These are phyloP conservation scores for Trichoderma erinaceum DNA, from an alignment of 495 filamentous ascomycete species.

Conservation along the genomic window DNA sequence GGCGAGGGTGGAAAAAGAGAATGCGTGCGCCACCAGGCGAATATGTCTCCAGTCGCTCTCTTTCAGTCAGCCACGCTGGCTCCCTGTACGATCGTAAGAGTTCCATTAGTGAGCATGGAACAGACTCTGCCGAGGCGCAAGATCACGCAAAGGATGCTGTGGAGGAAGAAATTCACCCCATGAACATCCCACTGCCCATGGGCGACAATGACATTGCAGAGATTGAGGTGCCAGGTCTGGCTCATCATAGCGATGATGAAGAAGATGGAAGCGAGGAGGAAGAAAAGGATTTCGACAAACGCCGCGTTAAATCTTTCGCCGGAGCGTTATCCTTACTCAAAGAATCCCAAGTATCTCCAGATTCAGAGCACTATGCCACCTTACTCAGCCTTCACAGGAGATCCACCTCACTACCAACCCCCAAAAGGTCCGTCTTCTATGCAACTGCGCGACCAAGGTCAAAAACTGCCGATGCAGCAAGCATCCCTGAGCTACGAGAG, in stretches of 20 bases:
- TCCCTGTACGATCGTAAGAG: not conserved
- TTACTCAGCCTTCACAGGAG: not conserved
- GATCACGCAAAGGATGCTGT: slow-evolving; percentile 18
- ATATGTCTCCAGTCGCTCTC: slow-evolving; percentile 22
- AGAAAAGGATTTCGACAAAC: slow-evolving; percentile 4
- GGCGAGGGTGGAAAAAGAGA: slow-evolving; percentile 93
- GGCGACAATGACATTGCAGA: slow-evolving; percentile 64
- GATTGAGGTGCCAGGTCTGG: slow-evolving; percentile 64
- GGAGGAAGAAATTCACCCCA: slow-evolving; percentile 18
- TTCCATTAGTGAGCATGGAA: not conserved
- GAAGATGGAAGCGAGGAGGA: slow-evolving; percentile 46
- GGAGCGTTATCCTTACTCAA: not conserved
- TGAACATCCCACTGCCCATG: slow-evolving; percentile 57
- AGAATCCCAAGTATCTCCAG: not conserved
- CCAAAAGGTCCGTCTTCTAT: not conserved
- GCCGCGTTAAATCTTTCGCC: slow-evolving; percentile 26
- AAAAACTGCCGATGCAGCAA: slow-evolving; percentile 21
- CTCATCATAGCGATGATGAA: slow-evolving; percentile 52
- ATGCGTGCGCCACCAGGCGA: slow-evolving; percentile 48
- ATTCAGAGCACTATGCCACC: not conserved
- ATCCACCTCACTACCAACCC: slow-evolving; percentile 8
- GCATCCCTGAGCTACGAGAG: not conserved
- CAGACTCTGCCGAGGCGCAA: slow-evolving; percentile 24
- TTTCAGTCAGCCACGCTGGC: slow-evolving; percentile 29
- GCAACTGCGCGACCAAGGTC: slow-evolving; percentile 6